Evolutionary conservation across 108 stramenopile genomes (phyloP).

Genomic region (Hondaea fermentalgiana): DNA sequence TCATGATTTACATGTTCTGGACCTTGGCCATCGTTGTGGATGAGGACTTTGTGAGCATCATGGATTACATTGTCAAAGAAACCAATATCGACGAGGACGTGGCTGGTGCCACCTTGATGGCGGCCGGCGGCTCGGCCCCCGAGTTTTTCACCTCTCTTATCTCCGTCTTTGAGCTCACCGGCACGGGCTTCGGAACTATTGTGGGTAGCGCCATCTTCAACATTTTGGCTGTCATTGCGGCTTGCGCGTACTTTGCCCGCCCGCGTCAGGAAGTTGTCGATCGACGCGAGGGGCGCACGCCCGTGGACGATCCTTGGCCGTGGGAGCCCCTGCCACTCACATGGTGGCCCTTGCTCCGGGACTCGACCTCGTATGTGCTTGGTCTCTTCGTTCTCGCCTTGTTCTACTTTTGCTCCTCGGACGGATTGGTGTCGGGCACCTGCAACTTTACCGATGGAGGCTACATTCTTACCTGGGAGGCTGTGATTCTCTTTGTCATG

Average conservation of each 20-base stretch:
- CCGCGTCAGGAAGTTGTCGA: neutral
- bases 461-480: slow-evolving; percentile 61
- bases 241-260: slow-evolving; percentile 51
- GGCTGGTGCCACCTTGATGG: slow-evolving; percentile 69
- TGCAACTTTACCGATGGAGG: neutral
- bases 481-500: slow-evolving; percentile 57
- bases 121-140: slow-evolving; percentile 66
- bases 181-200: slow-evolving; percentile 75
- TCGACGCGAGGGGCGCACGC: neutral
- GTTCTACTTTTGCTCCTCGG: slow-evolving; percentile 43
- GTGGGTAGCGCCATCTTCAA: slow-evolving; percentile 75
- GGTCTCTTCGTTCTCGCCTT: slow-evolving; percentile 50
- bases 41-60: slow-evolving; percentile 71
- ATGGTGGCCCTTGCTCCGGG: slow-evolving; percentile 72
- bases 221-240: slow-evolving; percentile 68
- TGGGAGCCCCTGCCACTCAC: slow-evolving; percentile 60
- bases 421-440: slow-evolving; percentile 2
- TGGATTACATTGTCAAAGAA: slow-evolving; percentile 61
- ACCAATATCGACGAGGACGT: slow-evolving; percentile 65
- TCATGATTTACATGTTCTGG: slow-evolving; percentile 69
- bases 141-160: slow-evolving; percentile 70
- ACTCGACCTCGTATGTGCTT: slow-evolving; percentile 57
- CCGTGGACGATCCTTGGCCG: neutral
- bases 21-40: slow-evolving; percentile 72
- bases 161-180: slow-evolving; percentile 37